Percentiles rank a stretch among this genome's conserved stretches.
These are phyloP conservation scores for Grosmannia serpens DNA, from an alignment of 2,329 filamentous ascomycete species.

Conservation along the genomic window DNA sequence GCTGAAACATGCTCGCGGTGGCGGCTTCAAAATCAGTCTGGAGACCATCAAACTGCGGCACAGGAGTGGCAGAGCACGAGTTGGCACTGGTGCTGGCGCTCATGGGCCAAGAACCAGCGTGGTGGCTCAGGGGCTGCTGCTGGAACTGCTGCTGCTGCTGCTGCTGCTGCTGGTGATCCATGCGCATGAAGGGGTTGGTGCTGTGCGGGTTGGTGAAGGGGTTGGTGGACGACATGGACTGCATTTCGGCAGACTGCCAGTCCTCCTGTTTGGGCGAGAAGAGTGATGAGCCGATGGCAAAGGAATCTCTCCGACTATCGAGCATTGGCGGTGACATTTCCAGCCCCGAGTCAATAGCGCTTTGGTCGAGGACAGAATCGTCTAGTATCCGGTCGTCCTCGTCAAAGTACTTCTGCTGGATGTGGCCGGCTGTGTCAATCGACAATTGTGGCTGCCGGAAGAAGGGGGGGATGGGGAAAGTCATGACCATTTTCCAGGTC, in stretches of 20 bases:
- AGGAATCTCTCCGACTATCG: conserved; percentile 52
- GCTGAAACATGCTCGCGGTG: conserved; percentile 37
- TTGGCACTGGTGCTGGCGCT: conserved; percentile 27
- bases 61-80: conserved; percentile 63
- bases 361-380: conserved; percentile 49
- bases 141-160: conserved; percentile 26
- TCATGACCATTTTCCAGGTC: conserved; percentile 33
- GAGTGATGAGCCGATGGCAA: conserved; percentile 43
- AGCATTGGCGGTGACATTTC: conserved; percentile 53
- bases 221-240: conserved; percentile 51
- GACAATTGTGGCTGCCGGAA: conserved; percentile 38
- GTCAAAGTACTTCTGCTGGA: conserved; percentile 43
- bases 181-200: conserved; percentile 58
- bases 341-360: conserved; percentile 46
- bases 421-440: conserved; percentile 34
- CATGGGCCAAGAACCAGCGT: conserved; percentile 46
- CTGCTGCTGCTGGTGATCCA: conserved; percentile 32
- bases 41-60: conserved; percentile 57
- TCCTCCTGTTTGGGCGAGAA: conserved; percentile 56
- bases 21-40: conserved; percentile 42
- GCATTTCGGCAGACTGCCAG: conserved; percentile 55
- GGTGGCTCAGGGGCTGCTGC: conserved; percentile 28
- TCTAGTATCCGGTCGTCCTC: conserved; percentile 50
- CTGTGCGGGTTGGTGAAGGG: conserved; percentile 35
- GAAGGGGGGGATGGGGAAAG: conserved; percentile 38